Evolutionary conservation across 1,139 yeast species (phyloP).

Genomic region (Blastobotrys capitulatus): DNA sequence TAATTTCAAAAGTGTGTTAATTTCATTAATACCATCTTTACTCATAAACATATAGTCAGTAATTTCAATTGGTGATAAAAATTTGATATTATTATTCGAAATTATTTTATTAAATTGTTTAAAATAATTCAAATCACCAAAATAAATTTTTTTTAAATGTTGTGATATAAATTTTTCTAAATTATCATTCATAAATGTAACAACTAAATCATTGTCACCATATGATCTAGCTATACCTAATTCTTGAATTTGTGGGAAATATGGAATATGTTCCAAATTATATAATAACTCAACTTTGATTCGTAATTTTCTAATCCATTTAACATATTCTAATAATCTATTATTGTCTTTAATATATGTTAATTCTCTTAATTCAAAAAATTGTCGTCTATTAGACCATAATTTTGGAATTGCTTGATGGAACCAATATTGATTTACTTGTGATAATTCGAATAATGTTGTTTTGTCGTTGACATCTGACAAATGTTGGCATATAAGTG

Average conservation of each 20-base stretch:
- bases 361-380: background rate
- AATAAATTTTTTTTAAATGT: background rate
- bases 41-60: too few species aligned
- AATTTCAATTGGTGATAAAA: too few species aligned
- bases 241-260: background rate
- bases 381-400: background rate
- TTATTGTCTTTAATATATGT: background rate
- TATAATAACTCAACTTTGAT: background rate
- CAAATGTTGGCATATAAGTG: too few species aligned
- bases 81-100: background rate
- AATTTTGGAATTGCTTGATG: background rate
- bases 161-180: background rate
- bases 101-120: background rate
- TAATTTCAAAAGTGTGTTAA: too few species aligned
- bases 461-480: too few species aligned
- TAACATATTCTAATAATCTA: background rate
- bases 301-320: background rate
- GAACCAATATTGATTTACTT: too few species aligned
- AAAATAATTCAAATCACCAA: background rate
- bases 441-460: too few species aligned
- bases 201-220: background rate
- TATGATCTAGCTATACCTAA: background rate
- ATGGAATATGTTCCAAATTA: background rate
- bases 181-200: background rate
- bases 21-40: too few species aligned